Evolutionary conservation across 176 grass and related monocot species (phyloP), one percentile per base, ranked within the genome.

Genomic region (Musa troglodytarum): DNA sequence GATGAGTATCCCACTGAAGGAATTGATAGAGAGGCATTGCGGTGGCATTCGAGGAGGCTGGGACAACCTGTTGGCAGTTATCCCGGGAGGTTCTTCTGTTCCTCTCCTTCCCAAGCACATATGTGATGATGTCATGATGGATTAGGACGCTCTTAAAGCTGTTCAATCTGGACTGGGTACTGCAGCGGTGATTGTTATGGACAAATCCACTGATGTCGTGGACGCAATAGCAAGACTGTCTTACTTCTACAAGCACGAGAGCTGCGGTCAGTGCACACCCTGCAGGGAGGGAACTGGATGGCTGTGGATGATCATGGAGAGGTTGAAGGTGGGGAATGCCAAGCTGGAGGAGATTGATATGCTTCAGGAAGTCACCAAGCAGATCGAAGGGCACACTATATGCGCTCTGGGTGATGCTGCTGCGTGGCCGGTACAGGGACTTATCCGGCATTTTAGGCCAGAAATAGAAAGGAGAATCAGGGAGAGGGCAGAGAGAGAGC

Each of bases 271-370:
- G 29, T 34, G 29, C 29, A 34, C 29, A 34, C 29, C 29, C 29
- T 34, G 29, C 29, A 34, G 29, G 3, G 29, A 34, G 29, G 29
- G 29, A 34, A 34, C 29, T 0, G 29, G 29, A 34, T 34, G 29
- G 29, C 29, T 34, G 29, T 34, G 29, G 29, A 34, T 34, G 29
- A 34, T 34, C 0, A 34, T 5, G 29, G 29, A 34, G 29, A 34
- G 29, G 29, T 34, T 34, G 17, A 96, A 96, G 78, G 89, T 89
- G 17, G 92, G 92, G 50, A 92, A 96, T 26, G 89, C 92, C 0
- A 89, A 85, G 80, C 77, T 96, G 25, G 89, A 96, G 78, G 92
- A 96, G 81, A 96, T 96, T 5, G 92, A 96, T 73, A 96, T 92
- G 89, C 86, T 96, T 77, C 92, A 96, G 53, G 89, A 92, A 82